Percentiles rank a stretch among this genome's conserved stretches.
Conservation (phyloP, 495 filamentous ascomycete species). For the Penicillium ochrochloron region DNA sequence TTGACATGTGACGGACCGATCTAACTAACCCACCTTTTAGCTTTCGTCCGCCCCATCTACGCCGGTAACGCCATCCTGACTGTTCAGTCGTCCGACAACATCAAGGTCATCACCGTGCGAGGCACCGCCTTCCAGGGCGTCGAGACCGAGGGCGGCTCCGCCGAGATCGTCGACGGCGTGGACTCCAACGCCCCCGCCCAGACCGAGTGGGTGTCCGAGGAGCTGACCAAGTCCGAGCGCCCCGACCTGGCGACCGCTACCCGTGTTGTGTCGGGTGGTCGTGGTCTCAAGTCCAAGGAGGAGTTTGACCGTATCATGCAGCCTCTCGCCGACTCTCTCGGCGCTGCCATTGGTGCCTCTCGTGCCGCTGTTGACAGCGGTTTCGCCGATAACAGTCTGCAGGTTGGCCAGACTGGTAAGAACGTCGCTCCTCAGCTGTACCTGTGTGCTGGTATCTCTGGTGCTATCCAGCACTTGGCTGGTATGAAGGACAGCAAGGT, state of each 20-base stretch:
- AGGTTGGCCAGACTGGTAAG: conserved; percentile 98
- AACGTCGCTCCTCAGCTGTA: conserved; percentile 96
- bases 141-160: conserved; percentile 54
- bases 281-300: conserved; percentile 95
- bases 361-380: conserved; percentile 95
- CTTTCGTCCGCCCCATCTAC: conserved; percentile 96
- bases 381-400: conserved; percentile 98
- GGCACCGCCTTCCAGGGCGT: conserved; percentile 80
- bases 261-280: conserved; percentile 90
- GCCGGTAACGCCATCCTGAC: conserved; percentile 97
- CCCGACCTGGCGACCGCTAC: conserved; percentile 91
- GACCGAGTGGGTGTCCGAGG: conserved; percentile 92
- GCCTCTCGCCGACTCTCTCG: conserved; percentile 87
- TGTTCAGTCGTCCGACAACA: conserved; percentile 84
- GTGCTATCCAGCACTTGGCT: conserved; percentile 96
- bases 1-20: conserved; percentile 29
- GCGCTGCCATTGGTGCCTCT: conserved; percentile 92
- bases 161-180: conserved; percentile 50
- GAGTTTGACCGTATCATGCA: conserved; percentile 93
- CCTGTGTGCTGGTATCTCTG: conserved; percentile 92
- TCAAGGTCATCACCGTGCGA: conserved; percentile 90
- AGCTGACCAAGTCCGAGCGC: conserved; percentile 88
- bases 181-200: conserved; percentile 66
- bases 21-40: conserved; percentile 38
- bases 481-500: conserved; percentile 99